Base-by-base conservation (phyloP, 2,329 filamentous ascomycete genomes). In the Fusarium citri region DNA sequence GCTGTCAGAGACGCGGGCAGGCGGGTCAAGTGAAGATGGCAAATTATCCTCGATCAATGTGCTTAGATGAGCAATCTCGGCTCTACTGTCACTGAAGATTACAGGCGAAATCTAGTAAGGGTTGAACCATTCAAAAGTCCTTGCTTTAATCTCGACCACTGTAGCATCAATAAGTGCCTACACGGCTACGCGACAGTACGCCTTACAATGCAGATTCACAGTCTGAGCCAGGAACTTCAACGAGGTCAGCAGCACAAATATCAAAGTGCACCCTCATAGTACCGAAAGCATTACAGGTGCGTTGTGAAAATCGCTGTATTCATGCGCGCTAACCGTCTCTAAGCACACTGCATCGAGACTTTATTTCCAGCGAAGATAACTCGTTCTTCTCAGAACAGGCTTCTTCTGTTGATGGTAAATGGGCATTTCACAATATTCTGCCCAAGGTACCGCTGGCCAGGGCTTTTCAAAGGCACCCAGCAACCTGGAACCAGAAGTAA, bases 371-470 rank as follows among this genome's bases (percentile, higher is more conserved):
- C n/a, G 61, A 42, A 51, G 58, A 55, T 43, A 34, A 50, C 64
- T 59, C 45, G 41, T 45, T 49, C 31, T 48, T 26, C 25, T 5
- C 22, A 59, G 51, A 66, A 51, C 30, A 41, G 22, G 48, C 56
- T 54, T 49, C 62, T 47, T 50, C 50, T 53, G 48, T 55, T 46
- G 43, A 49, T 41, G 65, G 66, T 54, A 60, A 69, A 73, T 51
- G 62, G 81, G 85, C 86, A 88, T 88, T 88, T 88, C 86, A 88
- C 86, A 88, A 88, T 88, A 88, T 88, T 88, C 86, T 88, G 86
- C 84, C 82, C 74, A 75, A 64, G 69, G 69, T 74, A 66, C 64
- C 74, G 62, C 67, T 71, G 72, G 70, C 72, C 70, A 72, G 68
- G 71, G 66, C 55, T 60, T 55, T 22, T 40, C 7, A 20, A 51